Evolutionary conservation across 768 basidiomycete species (phyloP), one percentile per base, ranked within the genome.

Genomic region (Lactifluus hygrophoroides): DNA sequence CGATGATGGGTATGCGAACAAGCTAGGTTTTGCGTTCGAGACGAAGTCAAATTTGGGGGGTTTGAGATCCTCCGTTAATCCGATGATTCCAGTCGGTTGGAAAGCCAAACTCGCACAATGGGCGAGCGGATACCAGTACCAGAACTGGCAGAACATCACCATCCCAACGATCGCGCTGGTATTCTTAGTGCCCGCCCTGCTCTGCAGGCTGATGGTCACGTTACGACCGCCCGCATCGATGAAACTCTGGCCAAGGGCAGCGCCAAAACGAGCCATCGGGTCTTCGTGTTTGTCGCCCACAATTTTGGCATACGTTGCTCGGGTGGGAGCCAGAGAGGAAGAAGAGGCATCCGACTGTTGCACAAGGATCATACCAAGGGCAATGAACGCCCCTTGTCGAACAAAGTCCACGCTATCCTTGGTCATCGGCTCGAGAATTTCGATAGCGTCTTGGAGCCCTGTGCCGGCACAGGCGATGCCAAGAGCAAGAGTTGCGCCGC

Each of bases 41-140:
- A 85, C 74, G 66, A 93, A 90, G 34, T 95, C 90, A 66, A 99
- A 90, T 69, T 90, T 86, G 52, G 95, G 96, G n/a, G 89, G 83
- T 79, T 90, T 88, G 51, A 98, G 74, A 61, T 94, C 83, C 60
- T 80, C 85, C 66, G 92, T 88, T 57, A 98, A 72, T 30, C 92
- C 95, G 66, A 99, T 93, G 56, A 99, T 86, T 9, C 88, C 94
- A 14, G 96, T 99, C 3, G 96, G 94, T 56, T 91, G 88, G 72
- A 99, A 97, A 2, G 94, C 87, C 63, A 99, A 74, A 66, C 87
- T 89, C 16, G 90, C 88, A 62, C 89, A 93, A 67, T 97, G 94
- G 14, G 94, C 93, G 27, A 98, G 76, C 34, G 96, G 96, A 73
- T 94, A 99, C 96, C 96, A 99, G 71, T 98, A 98, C 96, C 96